Evolutionary conservation across 306 rosid genomes (phyloP), one percentile per base, ranked within the genome.

Genomic region (Nissolia schottii): DNA sequence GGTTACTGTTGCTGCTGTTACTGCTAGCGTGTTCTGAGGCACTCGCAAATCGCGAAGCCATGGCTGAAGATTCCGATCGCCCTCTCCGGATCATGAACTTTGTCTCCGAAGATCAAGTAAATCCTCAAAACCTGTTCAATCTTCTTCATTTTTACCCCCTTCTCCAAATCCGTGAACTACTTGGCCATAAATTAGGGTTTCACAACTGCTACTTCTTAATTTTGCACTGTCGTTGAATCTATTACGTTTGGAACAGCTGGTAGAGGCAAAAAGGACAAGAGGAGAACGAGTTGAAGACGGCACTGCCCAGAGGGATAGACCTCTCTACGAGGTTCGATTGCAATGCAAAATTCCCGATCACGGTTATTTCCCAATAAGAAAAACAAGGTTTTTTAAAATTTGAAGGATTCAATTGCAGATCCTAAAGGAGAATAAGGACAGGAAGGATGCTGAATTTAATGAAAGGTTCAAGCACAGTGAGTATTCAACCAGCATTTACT

Each of bases 391-490:
- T 57, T 20, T 7, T 37, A 45, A n/a, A n/a, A 45, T 45, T 45
- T 45, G 19, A 45, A 41, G 3, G 14, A 12, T 75, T 50, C 4
- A 1, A 7, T 23, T 83, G 78, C 85, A 92, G 98, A 85, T 92
- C 81, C 79, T 90, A 12, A 91, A 86, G 87, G 97, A 93, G 70
- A 90, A 93, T 28, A 93, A 91, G 81, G 98, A 93, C 83, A 90
- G 87, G 85, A 73, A 67, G 60, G 98, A 93, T 73, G 94, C 97
- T 0, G 97, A 94, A 75, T 94, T 94, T 70, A 91, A 82, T 64
- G 98, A 94, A 71, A 86, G 97, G 31, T 94, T 94, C 76, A 94
- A 94, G 87, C 98, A 94, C 73, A 89, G 98, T 93, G 77, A 81
- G 97, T 87, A 54, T 71, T 61, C 60, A 45, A 75, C 78, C 24